Conservation (phyloP, 139 green algal species). For the Tetradesmus lagerheimii region DNA sequence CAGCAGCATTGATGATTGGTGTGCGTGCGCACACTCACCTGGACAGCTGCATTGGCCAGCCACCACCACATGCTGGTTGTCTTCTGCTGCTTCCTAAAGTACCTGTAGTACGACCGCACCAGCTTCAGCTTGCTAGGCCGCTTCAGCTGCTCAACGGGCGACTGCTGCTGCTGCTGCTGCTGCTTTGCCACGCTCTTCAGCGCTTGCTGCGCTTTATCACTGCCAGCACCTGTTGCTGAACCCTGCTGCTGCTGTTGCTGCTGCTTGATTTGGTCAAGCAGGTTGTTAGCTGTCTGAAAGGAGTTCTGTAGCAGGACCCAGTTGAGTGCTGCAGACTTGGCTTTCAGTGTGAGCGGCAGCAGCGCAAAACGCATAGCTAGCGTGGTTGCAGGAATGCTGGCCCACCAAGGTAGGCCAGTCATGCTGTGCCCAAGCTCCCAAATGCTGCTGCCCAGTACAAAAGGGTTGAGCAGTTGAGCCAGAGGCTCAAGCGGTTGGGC, state of each 20-base stretch:
- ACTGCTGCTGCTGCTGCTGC: background rate
- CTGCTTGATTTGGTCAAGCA: slow-evolving; percentile 45
- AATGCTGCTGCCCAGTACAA: slow-evolving; percentile 52
- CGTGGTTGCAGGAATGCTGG: slow-evolving; percentile 63
- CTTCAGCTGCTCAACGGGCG: background rate
- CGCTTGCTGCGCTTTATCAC: background rate
- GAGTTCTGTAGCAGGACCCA: slow-evolving; percentile 46
- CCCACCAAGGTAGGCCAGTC: slow-evolving; percentile 66
- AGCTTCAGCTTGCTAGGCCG: background rate
- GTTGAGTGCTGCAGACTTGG: slow-evolving; percentile 53
- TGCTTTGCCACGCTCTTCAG: background rate
- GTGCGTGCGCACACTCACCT: slow-evolving; percentile 28
- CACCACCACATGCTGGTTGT: slow-evolving; percentile 48
- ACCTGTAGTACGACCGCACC: slow-evolving; percentile 30
- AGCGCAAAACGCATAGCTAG: slow-evolving; percentile 55
- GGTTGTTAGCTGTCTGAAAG: slow-evolving; percentile 14
- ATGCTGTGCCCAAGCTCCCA: slow-evolving; percentile 57
- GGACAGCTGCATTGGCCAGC: slow-evolving; percentile 21
- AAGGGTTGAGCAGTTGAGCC: slow-evolving; percentile 43
- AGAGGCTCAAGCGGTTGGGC: slow-evolving; percentile 37
- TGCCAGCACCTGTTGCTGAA: background rate
- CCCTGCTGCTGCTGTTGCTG: background rate
- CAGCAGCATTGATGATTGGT: background rate
- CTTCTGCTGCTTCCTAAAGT: slow-evolving; percentile 38
- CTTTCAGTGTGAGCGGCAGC: slow-evolving; percentile 58